These are phyloP conservation scores for Daldinia vernicosa DNA, from an alignment of 495 filamentous ascomycete genomes.

Conservation along the genomic window DNA sequence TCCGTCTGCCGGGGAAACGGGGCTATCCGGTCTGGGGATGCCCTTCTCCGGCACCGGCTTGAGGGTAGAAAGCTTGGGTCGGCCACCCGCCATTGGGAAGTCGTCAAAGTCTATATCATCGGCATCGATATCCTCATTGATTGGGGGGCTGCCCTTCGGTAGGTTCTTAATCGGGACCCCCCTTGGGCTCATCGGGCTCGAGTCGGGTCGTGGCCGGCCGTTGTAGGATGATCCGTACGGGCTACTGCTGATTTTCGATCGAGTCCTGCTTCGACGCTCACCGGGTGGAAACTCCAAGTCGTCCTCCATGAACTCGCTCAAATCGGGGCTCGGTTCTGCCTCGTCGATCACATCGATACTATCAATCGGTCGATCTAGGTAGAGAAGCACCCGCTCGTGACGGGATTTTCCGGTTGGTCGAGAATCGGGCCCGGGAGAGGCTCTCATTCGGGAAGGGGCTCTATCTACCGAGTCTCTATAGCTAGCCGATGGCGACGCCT, in stretches of 20 bases:
- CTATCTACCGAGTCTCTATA: conserved; percentile 38
- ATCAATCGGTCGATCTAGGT: conserved; percentile 43
- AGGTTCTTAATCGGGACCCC: conserved; percentile 12
- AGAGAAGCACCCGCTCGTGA: conserved; percentile 47
- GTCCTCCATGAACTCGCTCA: conserved; percentile 52
- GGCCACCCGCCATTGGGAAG: conserved; percentile 16
- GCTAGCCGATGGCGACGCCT: conserved; percentile 31
- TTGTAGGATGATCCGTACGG: conserved; percentile 5
- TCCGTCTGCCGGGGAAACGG: conserved; percentile 46
- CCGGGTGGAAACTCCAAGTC: conserved; percentile 38
- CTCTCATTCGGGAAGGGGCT: conserved; percentile 11
- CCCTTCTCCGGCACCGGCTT: conserved; percentile 28
- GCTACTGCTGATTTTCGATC: conserved; percentile 27
- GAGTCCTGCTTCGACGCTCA: conserved; percentile 35
- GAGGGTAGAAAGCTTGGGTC: conserved; percentile 1
- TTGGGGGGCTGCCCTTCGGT: conserved; percentile 2
- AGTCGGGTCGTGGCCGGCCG: conserved; percentile 34
- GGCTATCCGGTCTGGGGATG: conserved; percentile 46
- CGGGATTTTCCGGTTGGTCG: conserved; percentile 24
- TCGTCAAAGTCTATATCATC: conserved; percentile 29
- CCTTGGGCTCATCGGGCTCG: conserved; percentile 31
- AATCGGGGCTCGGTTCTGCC: conserved; percentile 51
- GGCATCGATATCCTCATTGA: conserved; percentile 17
- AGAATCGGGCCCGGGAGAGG: conserved; percentile 21
- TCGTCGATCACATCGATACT: conserved; percentile 43